Conservation (phyloP, 306 rosid species). For the Canavalia gladiata region DNA sequence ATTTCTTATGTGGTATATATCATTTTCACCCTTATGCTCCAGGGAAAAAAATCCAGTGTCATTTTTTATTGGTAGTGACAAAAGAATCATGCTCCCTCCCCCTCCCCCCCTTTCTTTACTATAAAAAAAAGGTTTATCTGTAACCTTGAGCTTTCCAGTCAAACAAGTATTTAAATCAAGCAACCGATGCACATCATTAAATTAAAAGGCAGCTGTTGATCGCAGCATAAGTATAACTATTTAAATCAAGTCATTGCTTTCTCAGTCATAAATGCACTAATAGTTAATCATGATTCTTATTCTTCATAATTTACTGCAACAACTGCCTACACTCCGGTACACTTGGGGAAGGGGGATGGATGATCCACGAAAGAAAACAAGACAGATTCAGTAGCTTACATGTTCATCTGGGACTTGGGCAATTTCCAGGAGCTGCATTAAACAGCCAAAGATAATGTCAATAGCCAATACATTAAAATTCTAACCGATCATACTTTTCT, state of each 20-base stretch:
- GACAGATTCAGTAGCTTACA: constrained; percentile 63
- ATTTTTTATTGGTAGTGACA: no score
- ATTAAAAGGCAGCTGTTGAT: background rate
- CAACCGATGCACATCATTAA: background rate
- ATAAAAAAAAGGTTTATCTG: background rate
- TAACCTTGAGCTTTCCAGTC: background rate
- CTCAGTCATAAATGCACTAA: background rate
- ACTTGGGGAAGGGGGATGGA: background rate
- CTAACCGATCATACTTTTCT: background rate
- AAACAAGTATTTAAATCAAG: background rate
- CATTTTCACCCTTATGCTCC: background rate
- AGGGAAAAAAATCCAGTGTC: no score
- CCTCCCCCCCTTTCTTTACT: no score
- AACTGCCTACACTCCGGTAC: background rate
- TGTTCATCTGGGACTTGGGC: constrained; percentile 97
- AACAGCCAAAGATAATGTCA: constrained; percentile 45
- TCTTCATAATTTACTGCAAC: constrained; percentile 4
- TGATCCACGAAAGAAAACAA: constrained; percentile 23
- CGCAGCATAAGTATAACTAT: background rate
- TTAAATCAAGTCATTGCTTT: constrained; percentile 11
- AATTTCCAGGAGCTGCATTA: constrained; percentile 93
- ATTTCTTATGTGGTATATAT: background rate
- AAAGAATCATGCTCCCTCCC: no score
- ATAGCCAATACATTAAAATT: background rate
- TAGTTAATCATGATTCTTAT: background rate